phyloP scores from a whole-genome alignment of 169 alveolate genomes.

The Plasmodium chabaudi region DNA sequence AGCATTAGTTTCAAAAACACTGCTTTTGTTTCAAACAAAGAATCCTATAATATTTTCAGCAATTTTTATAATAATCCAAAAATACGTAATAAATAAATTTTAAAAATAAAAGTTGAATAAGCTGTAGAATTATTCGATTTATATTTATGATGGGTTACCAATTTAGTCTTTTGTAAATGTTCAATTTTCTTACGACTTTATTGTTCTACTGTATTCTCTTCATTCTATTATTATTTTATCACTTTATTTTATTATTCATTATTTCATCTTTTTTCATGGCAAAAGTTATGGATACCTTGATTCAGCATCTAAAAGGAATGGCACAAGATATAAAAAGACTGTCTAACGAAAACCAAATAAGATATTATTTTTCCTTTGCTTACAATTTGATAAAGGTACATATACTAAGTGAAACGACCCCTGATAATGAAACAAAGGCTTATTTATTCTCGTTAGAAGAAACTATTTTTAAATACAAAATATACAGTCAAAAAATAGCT shows the following conservation, averaged over 20 bases:
- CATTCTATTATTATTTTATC: neutral
- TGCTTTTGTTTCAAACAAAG: slow-evolving; percentile 16
- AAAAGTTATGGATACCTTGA: slow-evolving; percentile 45
- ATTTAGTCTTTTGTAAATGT: neutral
- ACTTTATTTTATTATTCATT: neutral
- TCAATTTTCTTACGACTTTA: too few relatives aligned
- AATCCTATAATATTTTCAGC: slow-evolving; percentile 46
- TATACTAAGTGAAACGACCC: slow-evolving; percentile 12
- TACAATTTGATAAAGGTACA: slow-evolving; percentile 38
- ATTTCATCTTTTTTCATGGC: neutral
- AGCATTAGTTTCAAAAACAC: slow-evolving; percentile 30
- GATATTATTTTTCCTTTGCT: slow-evolving; percentile 51
- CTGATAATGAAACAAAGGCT: neutral
- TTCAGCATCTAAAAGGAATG: slow-evolving; percentile 32
- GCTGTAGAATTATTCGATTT: neutral
- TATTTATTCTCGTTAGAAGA: slow-evolving; percentile 24
- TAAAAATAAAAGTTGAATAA: neutral
- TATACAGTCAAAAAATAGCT: slow-evolving; percentile 54
- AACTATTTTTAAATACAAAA: slow-evolving; percentile 54
- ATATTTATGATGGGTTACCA: neutral
- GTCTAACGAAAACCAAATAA: slow-evolving; percentile 44
- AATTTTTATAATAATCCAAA: slow-evolving; percentile 54
- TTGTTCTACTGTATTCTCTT: neutral
- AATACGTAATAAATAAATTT: slow-evolving; percentile 52
- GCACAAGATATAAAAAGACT: neutral